phyloP scores from a whole-genome alignment of 441 rosid species.

The Erodium moschatum region DNA sequence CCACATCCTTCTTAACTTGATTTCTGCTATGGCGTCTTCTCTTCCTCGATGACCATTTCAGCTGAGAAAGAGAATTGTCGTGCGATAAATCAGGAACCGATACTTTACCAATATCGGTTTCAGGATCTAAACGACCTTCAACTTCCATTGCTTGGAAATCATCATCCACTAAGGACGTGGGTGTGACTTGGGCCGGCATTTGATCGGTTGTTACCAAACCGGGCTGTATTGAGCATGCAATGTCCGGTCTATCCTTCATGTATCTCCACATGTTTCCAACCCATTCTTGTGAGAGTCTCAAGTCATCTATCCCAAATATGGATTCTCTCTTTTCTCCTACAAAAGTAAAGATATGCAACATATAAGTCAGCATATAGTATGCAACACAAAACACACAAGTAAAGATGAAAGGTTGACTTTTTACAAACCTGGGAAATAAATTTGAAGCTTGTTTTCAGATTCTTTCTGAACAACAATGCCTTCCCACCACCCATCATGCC shows the following conservation, averaged over 20 bases:
- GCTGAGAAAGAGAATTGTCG: constrained; percentile 42
- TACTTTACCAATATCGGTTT: constrained; percentile 20
- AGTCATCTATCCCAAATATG: constrained; percentile 28
- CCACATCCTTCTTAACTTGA: constrained; percentile 26
- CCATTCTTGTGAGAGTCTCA: constrained; percentile 70
- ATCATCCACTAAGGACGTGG: constrained; percentile 11
- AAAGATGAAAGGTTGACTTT: background rate
- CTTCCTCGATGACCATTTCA: constrained; percentile 59
- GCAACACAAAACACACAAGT: too few species aligned
- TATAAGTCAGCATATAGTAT: background rate
- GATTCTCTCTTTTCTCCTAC: constrained; percentile 56
- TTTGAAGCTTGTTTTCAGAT: constrained; percentile 39
- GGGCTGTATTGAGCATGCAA: constrained; percentile 28
- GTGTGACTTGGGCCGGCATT: constrained; percentile 19
- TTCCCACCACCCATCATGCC: constrained; percentile 84
- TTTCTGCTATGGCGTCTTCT: constrained; percentile 34
- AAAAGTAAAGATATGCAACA: constrained; percentile 1
- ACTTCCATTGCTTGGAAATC: too few species aligned
- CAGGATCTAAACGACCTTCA: constrained; percentile 20
- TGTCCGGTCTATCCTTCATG: constrained; percentile 35
- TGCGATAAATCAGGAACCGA: constrained; percentile 45
- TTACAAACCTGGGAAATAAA: constrained; percentile 60
- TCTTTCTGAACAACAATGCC: constrained; percentile 52
- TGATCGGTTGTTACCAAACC: constrained; percentile 23
- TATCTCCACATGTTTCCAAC: constrained; percentile 45